Conservation (phyloP, 2,329 filamentous ascomycete species). For the Verticillium dahliae region DNA sequence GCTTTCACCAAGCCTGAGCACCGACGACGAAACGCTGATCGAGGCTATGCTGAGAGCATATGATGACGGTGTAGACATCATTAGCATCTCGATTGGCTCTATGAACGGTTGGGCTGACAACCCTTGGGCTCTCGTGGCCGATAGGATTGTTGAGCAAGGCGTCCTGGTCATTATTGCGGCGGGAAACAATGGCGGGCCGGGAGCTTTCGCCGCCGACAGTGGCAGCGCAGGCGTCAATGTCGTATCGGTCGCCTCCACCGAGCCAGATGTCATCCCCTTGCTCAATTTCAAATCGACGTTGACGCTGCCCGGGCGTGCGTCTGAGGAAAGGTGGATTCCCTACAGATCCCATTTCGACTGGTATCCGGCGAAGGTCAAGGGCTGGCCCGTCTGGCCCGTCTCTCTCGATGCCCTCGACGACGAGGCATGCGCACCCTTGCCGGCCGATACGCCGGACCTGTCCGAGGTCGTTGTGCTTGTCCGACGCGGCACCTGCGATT, state of each 20-base stretch:
- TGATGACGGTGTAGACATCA: slow-evolving; percentile 49
- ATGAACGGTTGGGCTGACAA: slow-evolving; percentile 45
- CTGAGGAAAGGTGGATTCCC: too few relatives aligned
- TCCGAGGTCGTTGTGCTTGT: slow-evolving; percentile 19
- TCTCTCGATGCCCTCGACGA: slow-evolving; percentile 15
- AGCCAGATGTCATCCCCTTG: background rate
- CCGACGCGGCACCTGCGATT: slow-evolving; percentile 25
- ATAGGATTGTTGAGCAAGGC: slow-evolving; percentile 21
- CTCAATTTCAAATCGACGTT: too few relatives aligned
- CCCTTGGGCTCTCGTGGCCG: slow-evolving; percentile 40
- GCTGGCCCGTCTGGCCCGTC: slow-evolving; percentile 21
- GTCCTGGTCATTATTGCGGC: slow-evolving; percentile 13
- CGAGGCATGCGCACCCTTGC: slow-evolving; percentile 21
- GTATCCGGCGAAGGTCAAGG: slow-evolving; percentile 2
- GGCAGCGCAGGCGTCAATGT: slow-evolving; percentile 7
- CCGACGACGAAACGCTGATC: slow-evolving; percentile 47
- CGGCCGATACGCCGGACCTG: slow-evolving; percentile 10
- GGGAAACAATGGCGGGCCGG: slow-evolving; percentile 13
- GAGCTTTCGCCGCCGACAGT: background rate
- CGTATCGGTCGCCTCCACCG: slow-evolving; percentile 9
- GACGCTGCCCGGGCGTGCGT: too few relatives aligned
- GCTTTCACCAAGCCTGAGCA: slow-evolving; percentile 45
- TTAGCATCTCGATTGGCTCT: slow-evolving; percentile 40
- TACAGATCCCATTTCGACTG: too few relatives aligned
- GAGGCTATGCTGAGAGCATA: slow-evolving; percentile 52